Percentiles rank a stretch among this genome's conserved stretches.
These are phyloP conservation scores for Aspergillus eucalypticola DNA, from an alignment of 2,329 filamentous ascomycete genomes.

Conservation along the genomic window DNA sequence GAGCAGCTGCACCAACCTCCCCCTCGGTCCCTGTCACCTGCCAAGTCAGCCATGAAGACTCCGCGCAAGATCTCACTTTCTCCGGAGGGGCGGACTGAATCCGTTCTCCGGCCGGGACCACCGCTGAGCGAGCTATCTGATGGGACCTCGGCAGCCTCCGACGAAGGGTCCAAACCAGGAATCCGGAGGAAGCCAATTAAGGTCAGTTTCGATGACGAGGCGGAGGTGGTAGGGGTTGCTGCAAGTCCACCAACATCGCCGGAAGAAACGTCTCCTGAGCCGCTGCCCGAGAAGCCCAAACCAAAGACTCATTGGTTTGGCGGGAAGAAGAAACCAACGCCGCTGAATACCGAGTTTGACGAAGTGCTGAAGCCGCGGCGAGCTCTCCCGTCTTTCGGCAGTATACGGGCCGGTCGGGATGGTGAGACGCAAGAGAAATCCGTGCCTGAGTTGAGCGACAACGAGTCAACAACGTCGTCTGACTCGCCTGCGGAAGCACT, in stretches of 20 bases:
- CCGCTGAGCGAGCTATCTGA: slow-evolving; percentile 59
- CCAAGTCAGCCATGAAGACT: slow-evolving; percentile 63
- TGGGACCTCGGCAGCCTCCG: slow-evolving; percentile 52
- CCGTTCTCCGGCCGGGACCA: slow-evolving; percentile 27
- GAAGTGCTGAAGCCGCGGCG: slow-evolving; percentile 60
- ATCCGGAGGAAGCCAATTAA: slow-evolving; percentile 56
- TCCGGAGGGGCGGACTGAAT: slow-evolving; percentile 32
- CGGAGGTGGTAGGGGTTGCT: slow-evolving; percentile 50
- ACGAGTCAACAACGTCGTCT: slow-evolving; percentile 36
- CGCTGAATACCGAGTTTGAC: slow-evolving; percentile 48
- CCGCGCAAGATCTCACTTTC: slow-evolving; percentile 48
- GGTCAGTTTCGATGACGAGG: slow-evolving; percentile 69
- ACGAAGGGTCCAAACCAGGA: slow-evolving; percentile 42
- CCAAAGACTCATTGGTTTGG: slow-evolving; percentile 38
- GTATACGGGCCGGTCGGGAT: slow-evolving; percentile 53
- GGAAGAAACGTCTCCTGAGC: slow-evolving; percentile 40
- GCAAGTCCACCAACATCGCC: slow-evolving; percentile 45
- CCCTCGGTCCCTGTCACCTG: slow-evolving; percentile 60
- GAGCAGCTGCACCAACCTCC: slow-evolving; percentile 59
- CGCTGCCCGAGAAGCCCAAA: slow-evolving; percentile 35
- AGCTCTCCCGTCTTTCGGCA: slow-evolving; percentile 64
- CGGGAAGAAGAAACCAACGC: slow-evolving; percentile 34
- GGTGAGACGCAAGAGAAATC: slow-evolving; percentile 21
- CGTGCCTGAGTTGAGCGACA: slow-evolving; percentile 30
- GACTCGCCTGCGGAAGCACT: slow-evolving; percentile 48